A percentile compares a stretch with the other conserved stretches of the same genome.
These are phyloP conservation scores for Suhomyces bokatorum DNA, from an alignment of 1,139 yeast species.

Conservation along the genomic window DNA sequence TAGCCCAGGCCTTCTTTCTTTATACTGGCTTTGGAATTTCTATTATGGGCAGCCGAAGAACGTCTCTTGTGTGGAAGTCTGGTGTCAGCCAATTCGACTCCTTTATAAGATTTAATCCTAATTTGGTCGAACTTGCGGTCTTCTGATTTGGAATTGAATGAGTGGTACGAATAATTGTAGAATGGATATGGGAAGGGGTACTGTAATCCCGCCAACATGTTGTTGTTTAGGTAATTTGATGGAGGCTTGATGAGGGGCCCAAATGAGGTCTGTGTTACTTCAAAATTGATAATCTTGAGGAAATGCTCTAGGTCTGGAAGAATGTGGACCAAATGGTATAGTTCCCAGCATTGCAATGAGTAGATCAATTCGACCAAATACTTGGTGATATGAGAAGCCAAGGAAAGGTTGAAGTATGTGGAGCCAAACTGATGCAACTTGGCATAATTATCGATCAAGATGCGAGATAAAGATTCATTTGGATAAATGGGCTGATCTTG, in stretches of 20 bases:
- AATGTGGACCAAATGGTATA: constrained; percentile 40
- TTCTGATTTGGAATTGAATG: constrained; percentile 32
- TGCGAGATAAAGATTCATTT: constrained; percentile 37
- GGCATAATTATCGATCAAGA: constrained; percentile 42
- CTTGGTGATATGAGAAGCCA: constrained; percentile 40
- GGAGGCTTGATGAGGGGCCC: constrained; percentile 48
- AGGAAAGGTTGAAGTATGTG: constrained; percentile 38
- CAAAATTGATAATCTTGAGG: constrained; percentile 38
- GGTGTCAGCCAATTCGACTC: constrained; percentile 29
- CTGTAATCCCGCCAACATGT: constrained; percentile 45
- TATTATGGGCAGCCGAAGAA: neutral
- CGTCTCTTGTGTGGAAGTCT: constrained; percentile 3
- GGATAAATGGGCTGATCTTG: constrained; percentile 28
- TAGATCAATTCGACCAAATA: constrained; percentile 43
- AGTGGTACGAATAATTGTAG: constrained; percentile 47
- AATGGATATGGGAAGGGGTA: constrained; percentile 52
- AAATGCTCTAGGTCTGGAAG: constrained; percentile 38
- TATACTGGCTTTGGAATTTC: neutral
- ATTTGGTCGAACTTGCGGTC: constrained; percentile 30
- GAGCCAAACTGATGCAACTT: constrained; percentile 32
- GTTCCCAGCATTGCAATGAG: constrained; percentile 47
- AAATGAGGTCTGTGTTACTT: constrained; percentile 38
- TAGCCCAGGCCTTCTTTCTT: neutral
- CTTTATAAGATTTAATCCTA: constrained; percentile 38
- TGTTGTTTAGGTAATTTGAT: constrained; percentile 34